Base-by-base conservation (phyloP, 2,329 filamentous ascomycete species). In the Zasmidium cellare region DNA sequence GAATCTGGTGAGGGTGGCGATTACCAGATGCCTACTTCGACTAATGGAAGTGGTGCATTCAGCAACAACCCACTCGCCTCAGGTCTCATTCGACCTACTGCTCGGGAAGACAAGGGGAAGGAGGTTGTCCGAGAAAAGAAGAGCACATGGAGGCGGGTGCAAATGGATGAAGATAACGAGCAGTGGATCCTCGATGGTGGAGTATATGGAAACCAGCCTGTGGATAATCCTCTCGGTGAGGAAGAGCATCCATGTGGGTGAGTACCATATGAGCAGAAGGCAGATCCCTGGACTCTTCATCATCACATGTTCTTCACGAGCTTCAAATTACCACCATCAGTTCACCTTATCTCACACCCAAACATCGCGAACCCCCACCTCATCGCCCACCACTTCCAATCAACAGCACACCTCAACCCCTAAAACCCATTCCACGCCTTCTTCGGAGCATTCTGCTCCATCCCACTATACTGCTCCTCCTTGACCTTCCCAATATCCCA, bases 11-110 rank as follows among this genome's bases (percentile, higher is more conserved):
- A 69, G 1, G 66, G 67, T 0, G 56, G 51, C 9, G 63, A 62
- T 31, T 60, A 58, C 23, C 52, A 57, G 31, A 51, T 65, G 3
- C 55, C 76, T 60, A 70, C 64, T 71, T 65, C 72, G 44, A 63
- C 64, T 28, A 63, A 24, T 47, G 68, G 69, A 12, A 79, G 80
- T 3, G 86, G 86, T 1, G 84, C 83, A 2, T 91, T 89, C 66
- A 88, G 86, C 65, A 81, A 77, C 56, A 92, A 91, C 62, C 89
- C 88, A 1, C 72, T 91, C 25, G 74, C 90, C 12, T 83, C 84
- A 2, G 81, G 81, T 0, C 68, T 91, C 62, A 87, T 91, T 63
- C 81, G 84, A 64, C 89, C 89, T 0, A 82, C 86, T 2, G 78
- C 77, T 46, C 76, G 72, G 55, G 71, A 84, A 55, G 73, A 75